Conservation (phyloP, 192 early-diverging fungal species). For the Allomyces arbusculus region DNA sequence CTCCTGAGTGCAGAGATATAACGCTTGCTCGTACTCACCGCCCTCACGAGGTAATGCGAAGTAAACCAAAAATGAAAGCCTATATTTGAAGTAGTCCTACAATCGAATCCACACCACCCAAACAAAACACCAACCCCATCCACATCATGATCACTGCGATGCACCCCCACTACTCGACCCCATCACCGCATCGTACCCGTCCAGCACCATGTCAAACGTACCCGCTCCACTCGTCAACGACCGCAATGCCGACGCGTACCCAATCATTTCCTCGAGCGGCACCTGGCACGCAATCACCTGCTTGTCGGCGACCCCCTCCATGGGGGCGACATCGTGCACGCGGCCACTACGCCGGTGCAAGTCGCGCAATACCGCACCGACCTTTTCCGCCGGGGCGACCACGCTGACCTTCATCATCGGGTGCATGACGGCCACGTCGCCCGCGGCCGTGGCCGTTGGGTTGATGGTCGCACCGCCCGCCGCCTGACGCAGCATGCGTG, state of each 20-base stretch:
- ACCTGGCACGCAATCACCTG: conserved; percentile 34
- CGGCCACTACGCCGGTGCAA: conserved; percentile 50
- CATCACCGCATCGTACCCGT: conserved; percentile 27
- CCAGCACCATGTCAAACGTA: conserved; percentile 61
- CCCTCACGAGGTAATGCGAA: too few relatives aligned
- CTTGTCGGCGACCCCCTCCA: conserved; percentile 14
- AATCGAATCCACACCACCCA: too few relatives aligned
- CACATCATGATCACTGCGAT: too few relatives aligned
- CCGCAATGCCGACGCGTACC: conserved; percentile 60
- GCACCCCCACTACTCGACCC: too few relatives aligned
- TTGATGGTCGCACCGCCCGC: too few relatives aligned
- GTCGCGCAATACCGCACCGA: conserved; percentile 63
- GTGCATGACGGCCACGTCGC: conserved; percentile 34
- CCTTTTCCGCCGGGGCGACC: conserved; percentile 40
- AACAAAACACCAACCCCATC: too few relatives aligned
- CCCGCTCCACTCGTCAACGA: conserved; percentile 75
- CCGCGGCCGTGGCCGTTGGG: conserved; percentile 21
- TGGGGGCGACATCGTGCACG: conserved; percentile 16
- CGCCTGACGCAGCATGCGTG: too few relatives aligned
- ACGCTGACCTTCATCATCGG: conserved; percentile 64
- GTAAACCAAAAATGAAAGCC: too few relatives aligned
- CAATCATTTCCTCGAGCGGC: conserved; percentile 62
- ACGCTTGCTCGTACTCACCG: too few relatives aligned
- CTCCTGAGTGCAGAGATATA: too few relatives aligned
- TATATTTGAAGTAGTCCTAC: too few relatives aligned